phyloP scores from a whole-genome alignment of 1,139 yeast genomes.

The Diutina siamensis region DNA sequence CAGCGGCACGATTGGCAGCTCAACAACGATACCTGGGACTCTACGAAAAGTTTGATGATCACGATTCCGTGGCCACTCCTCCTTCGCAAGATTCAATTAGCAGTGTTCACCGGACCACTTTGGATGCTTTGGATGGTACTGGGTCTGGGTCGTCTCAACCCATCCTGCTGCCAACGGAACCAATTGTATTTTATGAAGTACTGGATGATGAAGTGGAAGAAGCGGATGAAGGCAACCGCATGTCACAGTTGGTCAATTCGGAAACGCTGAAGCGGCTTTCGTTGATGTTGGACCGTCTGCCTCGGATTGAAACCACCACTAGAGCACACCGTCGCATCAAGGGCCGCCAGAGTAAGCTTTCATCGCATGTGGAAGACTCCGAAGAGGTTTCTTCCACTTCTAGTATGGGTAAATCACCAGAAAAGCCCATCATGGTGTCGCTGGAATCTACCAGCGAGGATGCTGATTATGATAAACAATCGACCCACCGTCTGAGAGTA shows the following conservation, averaged over 20 bases:
- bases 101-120: not conserved
- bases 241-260: not conserved
- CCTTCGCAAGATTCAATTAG: not conserved
- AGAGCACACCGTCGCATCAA: not conserved
- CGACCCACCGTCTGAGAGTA: too few relatives aligned
- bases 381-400: not conserved
- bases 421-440: not conserved
- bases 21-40: conserved; percentile 5
- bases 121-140: not conserved
- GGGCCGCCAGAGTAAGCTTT: not conserved
- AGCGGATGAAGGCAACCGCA: not conserved
- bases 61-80: too few relatives aligned
- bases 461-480: not conserved
- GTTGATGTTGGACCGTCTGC: not conserved
- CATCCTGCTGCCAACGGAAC: not conserved
- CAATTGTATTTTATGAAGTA: conserved; percentile 3
- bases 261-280: conserved; percentile 1
- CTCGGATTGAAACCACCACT: not conserved
- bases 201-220: conserved; percentile 1
- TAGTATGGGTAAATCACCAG: not conserved
- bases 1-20: conserved; percentile 1
- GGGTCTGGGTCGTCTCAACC: too few relatives aligned
- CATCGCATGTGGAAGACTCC: not conserved
- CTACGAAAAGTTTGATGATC: conserved; percentile 3
- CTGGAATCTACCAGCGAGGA: not conserved